phyloP scores from a whole-genome alignment of 1,284 basidiomycete species.

The Ustilago bromivora region DNA sequence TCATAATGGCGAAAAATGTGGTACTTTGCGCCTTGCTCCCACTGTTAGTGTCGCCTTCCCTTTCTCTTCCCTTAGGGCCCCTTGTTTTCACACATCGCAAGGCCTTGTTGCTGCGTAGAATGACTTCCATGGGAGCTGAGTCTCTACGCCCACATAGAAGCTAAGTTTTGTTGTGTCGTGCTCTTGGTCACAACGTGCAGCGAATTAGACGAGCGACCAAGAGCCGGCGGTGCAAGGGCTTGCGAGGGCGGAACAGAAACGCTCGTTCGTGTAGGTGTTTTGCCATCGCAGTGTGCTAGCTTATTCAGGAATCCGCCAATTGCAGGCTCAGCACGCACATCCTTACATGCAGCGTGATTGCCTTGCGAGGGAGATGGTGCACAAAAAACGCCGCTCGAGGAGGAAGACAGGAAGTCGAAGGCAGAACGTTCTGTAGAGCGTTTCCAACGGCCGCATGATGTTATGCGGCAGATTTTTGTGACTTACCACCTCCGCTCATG shows the following conservation, averaged over 20 bases:
- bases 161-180: neutral
- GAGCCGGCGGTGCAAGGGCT: neutral
- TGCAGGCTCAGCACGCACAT: constrained; percentile 3
- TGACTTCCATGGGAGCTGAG: neutral
- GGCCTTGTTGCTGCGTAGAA: neutral
- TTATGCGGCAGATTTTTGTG: neutral
- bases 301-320: neutral
- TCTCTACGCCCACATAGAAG: neutral
- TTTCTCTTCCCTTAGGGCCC: neutral
- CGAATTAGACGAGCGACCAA: neutral
- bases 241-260: neutral
- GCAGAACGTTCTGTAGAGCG: constrained; percentile 26
- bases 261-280: constrained; percentile 1
- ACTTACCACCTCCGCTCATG: neutral
- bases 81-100: constrained; percentile 2
- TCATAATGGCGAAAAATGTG: neutral
- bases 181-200: neutral
- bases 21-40: no score
- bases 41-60: neutral
- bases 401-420: neutral
- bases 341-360: constrained; percentile 1
- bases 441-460: neutral
- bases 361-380: neutral
- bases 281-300: neutral
- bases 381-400: neutral